Base-by-base conservation (phyloP, 1,284 basidiomycete genomes). In the Cerioporus squamosus region DNA sequence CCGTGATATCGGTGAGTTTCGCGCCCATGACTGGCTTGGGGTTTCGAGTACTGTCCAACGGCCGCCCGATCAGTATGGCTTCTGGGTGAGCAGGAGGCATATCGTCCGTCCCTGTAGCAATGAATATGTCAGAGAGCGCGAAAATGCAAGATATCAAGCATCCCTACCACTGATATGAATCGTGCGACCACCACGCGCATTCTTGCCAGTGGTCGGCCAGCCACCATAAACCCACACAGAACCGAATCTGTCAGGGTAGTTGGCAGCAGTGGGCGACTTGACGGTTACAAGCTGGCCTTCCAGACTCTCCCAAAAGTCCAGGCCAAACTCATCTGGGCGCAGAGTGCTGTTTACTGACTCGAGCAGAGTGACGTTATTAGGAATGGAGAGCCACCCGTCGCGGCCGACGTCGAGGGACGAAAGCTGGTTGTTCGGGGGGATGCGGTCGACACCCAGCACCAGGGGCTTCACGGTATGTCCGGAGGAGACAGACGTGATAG, bases 271-370 rank as follows among this genome's bases (percentile, higher is more conserved):
- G 2, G 86, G 85, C 14, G 71, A 74, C 5, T 76, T 79, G 40
- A 88, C 73, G 1, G 77, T 81, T n/a, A 88, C 85, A 2, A 88
- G 74, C 63, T 82, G 80, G 1, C 84, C 85, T 62, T 85, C 82
- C 15, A 87, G 72, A 66, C 83, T 86, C 66, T 84, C 79, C 85
- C 85, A 88, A 66, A 88, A 88, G 65, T 87, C 85, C 44, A 87
- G 66, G 4, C 85, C 85, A 61, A 77, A 87, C 33, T 73, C 69
- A 12, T 78, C 75, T 0, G 85, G 84, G 52, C 79, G 74, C 39
- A 87, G 68, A 6, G 78, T 77, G 3, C 78, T 72, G 63, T 86
- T 82, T 17, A 77, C 72, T 1, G 63, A 64, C 55, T 82, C 79
- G 36, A 86, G 67, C 18, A 72, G 75, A 40, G 76, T 82, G n/a